These are phyloP conservation scores for Kregervanrija pseudodelftensis DNA, from an alignment of 805 yeast species.

Conservation along the genomic window DNA sequence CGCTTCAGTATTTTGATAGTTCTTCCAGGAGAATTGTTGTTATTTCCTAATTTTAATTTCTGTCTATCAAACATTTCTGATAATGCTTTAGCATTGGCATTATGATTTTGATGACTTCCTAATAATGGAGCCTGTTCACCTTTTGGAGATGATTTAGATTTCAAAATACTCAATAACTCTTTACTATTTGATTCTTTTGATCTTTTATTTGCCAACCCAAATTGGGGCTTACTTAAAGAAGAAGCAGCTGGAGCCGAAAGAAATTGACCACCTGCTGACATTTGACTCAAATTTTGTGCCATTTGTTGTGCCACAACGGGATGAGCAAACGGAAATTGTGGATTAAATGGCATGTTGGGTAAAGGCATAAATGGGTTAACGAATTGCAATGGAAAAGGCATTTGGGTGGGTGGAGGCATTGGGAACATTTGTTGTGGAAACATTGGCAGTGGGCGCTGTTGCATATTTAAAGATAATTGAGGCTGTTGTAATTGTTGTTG, in stretches of 20 bases:
- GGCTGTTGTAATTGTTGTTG: constrained; percentile 1
- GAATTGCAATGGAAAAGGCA: constrained; percentile 20
- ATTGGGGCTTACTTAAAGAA: constrained; percentile 26
- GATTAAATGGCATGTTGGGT: constrained; percentile 7
- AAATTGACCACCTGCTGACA: too few relatives aligned
- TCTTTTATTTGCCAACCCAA: constrained; percentile 19
- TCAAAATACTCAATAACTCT: constrained; percentile 25
- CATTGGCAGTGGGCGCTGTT: constrained; percentile 4
- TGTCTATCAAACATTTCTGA: too few relatives aligned
- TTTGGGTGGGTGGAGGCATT: constrained; percentile 9
- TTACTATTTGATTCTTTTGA: constrained; percentile 28
- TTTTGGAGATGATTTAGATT: constrained; percentile 11
- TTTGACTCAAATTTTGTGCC: constrained; percentile 2
- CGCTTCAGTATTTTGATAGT: constrained; percentile 12
- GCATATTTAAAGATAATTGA: not conserved
- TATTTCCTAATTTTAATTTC: too few relatives aligned
- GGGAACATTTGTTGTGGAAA: constrained; percentile 1
- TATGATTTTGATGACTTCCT: too few relatives aligned
- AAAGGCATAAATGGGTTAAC: constrained; percentile 18
- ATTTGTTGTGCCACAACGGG: constrained; percentile 3
- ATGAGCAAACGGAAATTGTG: constrained; percentile 8
- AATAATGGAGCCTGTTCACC: not conserved
- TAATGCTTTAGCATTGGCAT: too few relatives aligned
- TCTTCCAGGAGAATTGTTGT: not conserved
- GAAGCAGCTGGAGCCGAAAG: constrained; percentile 25